These are phyloP conservation scores for Thermochaetoides thermophila DNA, from an alignment of 495 filamentous ascomycete species.

Conservation along the genomic window DNA sequence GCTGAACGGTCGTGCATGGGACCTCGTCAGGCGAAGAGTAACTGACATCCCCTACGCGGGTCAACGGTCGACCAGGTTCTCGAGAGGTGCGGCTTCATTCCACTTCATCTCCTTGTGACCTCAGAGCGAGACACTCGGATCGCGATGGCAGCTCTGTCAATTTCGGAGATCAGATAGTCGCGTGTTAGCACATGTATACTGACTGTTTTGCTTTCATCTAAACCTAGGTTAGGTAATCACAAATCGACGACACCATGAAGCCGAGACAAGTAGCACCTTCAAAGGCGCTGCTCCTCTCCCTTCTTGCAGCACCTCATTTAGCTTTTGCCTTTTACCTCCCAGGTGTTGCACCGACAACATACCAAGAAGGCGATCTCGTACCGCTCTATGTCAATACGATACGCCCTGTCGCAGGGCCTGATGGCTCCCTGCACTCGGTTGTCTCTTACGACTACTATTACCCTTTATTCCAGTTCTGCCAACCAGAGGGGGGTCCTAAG, in stretches of 20 bases:
- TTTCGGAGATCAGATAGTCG: no score
- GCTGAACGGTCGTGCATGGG: no score
- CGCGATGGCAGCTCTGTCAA: no score
- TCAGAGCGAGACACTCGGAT: no score
- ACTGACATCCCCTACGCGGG: no score
- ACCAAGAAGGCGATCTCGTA: conserved; percentile 59
- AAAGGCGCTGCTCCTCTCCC: conserved; percentile 29
- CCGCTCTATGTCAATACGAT: conserved; percentile 85
- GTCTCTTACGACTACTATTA: conserved; percentile 94
- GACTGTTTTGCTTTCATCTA: no score
- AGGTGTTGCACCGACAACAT: conserved; percentile 88
- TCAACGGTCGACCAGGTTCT: no score
- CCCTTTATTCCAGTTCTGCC: conserved; percentile 71
- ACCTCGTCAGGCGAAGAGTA: no score
- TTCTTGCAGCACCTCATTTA: conserved; percentile 35
- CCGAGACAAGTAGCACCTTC: conserved; percentile 31
- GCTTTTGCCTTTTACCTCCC: conserved; percentile 85
- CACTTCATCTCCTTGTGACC: no score
- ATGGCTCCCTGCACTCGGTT: conserved; percentile 74
- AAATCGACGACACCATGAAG: conserved; percentile 26
- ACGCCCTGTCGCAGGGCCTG: conserved; percentile 65
- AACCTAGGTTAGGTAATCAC: no score
- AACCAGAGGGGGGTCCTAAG: conserved; percentile 55
- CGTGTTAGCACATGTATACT: no score
- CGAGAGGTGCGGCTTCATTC: no score